Base-by-base conservation (phyloP, 495 filamentous ascomycete species). In the Lasiosphaeriaceae sp. region DNA sequence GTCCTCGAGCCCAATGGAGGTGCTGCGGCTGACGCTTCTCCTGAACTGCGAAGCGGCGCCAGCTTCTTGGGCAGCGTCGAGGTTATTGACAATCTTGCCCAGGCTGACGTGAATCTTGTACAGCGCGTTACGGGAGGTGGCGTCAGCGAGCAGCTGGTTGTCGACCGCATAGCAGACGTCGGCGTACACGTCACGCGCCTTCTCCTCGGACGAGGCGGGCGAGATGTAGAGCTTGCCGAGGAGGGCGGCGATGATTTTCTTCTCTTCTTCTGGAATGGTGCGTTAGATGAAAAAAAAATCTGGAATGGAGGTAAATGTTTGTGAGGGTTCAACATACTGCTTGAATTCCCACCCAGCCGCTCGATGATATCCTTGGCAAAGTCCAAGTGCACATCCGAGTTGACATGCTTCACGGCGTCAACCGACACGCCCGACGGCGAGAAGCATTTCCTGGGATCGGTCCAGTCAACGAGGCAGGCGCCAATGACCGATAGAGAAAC, bases 401-500 rank as follows among this genome's bases (percentile, higher is more conserved):
- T 84, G 12, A 83, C 79, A 11, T 76, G 76, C 60, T 80, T 81
- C 29, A 85, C 71, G 23, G 79, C 84, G 11, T 84, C 82, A 34
- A 77, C 43, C 37, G 12, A 48, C 47, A 43, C 85, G 77, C 37
- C 82, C 75, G 1, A 81, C 85, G 90, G 80, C 1, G 86, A 82
- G 50, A 94, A 86, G 52, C 92, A 88, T 64, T 92, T 88, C 19
- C 95, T 80, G 53, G 92, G 90, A 71, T 98, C 94, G 3, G 94
- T 97, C 94, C 94, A 98, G 66, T 98, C 94, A 1, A 90, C 81
- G 2, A 98, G 70, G 72, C 94, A 91, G 2, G 85, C 87, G 24
- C 86, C 82, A 31, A 96, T 87, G 26, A 86, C 81, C 9, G 73
- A 75, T 61, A 94, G 81, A 23, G 86, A 80, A 1, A 94, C 86